A percentile compares a stretch with the other conserved stretches of the same genome.
These are phyloP conservation scores for Penicillium atrosanguineum DNA, from an alignment of 495 filamentous ascomycete genomes.

Conservation along the genomic window DNA sequence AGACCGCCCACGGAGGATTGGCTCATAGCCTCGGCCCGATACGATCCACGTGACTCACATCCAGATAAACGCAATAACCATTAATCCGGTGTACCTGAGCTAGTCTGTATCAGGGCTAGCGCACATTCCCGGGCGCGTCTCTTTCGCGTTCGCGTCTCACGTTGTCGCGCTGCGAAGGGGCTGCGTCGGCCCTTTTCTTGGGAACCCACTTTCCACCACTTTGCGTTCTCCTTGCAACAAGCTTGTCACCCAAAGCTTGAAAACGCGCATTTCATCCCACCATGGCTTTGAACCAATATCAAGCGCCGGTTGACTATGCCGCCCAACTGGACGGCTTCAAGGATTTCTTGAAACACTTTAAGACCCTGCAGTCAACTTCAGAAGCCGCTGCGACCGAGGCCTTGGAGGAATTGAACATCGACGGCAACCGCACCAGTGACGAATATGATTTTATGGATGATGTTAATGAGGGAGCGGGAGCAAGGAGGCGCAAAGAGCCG, in stretches of 20 bases:
- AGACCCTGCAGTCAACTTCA: conserved; percentile 67
- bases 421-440: conserved; percentile 84
- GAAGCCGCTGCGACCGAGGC: conserved; percentile 71
- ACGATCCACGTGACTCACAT: conserved; percentile 1
- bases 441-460: conserved; percentile 96
- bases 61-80: not conserved
- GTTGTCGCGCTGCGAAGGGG: not conserved
- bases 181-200: conserved; percentile 11
- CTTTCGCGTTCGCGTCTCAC: conserved; percentile 12
- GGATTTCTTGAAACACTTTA: conserved; percentile 84
- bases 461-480: conserved; percentile 47
- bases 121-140: conserved; percentile 15
- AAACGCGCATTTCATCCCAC: conserved; percentile 19
- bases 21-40: conserved; percentile 1
- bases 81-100: not conserved
- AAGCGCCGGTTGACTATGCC: conserved; percentile 76
- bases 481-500: conserved; percentile 46
- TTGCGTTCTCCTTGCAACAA: conserved; percentile 15
- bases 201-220: conserved; percentile 23
- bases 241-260: not conserved
- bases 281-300: conserved; percentile 81
- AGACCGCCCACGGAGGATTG: not conserved
- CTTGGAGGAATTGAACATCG: conserved; percentile 78
- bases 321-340: conserved; percentile 85
- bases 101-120: conserved; percentile 1